Conservation (phyloP, 768 basidiomycete species). For the Lentinula edodes region DNA sequence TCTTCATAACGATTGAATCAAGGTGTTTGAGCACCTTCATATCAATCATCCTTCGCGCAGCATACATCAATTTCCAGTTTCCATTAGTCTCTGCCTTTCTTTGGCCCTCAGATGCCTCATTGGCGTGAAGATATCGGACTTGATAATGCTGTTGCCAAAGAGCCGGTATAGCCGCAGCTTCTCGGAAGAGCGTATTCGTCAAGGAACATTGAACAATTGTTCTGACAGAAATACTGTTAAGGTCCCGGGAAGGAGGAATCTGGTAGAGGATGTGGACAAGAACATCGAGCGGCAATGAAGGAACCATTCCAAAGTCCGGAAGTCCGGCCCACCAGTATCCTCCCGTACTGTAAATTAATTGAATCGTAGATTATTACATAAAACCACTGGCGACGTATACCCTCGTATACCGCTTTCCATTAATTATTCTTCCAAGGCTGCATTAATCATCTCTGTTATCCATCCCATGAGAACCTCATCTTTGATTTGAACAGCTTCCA, state of each 20-base stretch:
- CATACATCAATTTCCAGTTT: constrained; percentile 45
- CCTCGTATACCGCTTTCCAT: too few relatives aligned
- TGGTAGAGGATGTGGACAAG: constrained; percentile 9
- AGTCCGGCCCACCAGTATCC: constrained; percentile 25
- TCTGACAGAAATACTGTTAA: neutral
- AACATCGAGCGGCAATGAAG: constrained; percentile 9
- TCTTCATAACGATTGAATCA: constrained; percentile 31
- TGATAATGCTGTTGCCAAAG: constrained; percentile 54
- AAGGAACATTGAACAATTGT: constrained; percentile 36
- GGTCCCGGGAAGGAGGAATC: constrained; percentile 3
- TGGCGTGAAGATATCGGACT: constrained; percentile 39
- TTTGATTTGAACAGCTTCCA: constrained; percentile 43
- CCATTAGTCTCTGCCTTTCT: constrained; percentile 22
- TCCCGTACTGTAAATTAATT: too few relatives aligned
- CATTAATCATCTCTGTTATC: constrained; percentile 58
- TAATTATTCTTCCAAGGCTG: constrained; percentile 19
- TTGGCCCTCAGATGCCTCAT: constrained; percentile 27
- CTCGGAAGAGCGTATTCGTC: constrained; percentile 32
- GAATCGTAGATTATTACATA: too few relatives aligned
- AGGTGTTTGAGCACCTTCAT: constrained; percentile 31
- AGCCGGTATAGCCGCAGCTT: constrained; percentile 32
- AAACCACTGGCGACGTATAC: too few relatives aligned
- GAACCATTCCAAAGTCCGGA: neutral
- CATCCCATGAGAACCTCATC: constrained; percentile 49
- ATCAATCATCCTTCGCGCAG: constrained; percentile 40